These are phyloP conservation scores for Pyricularia grisea DNA, from an alignment of 2,329 filamentous ascomycete species.

Conservation along the genomic window DNA sequence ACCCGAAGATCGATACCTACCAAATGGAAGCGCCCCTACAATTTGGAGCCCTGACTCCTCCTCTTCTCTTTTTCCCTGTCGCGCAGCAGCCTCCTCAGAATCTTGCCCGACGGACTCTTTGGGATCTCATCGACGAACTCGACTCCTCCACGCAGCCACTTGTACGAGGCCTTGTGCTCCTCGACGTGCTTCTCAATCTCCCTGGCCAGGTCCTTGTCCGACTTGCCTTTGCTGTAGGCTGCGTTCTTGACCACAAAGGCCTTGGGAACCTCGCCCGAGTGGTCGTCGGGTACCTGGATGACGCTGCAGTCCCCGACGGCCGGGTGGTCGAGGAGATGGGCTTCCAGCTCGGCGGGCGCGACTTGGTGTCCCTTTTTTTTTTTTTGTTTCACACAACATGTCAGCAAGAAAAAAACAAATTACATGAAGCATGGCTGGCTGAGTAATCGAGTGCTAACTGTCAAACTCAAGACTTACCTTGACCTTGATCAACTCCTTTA, in stretches of 20 bases:
- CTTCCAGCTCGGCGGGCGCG: constrained; percentile 74
- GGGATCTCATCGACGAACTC: constrained; percentile 59
- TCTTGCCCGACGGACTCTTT: constrained; percentile 68
- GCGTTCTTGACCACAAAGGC: constrained; percentile 52
- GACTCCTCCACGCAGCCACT: constrained; percentile 54
- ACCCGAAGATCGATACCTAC: no score
- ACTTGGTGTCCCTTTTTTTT: constrained; percentile 58
- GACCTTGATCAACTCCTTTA: constrained; percentile 41
- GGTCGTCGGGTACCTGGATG: constrained; percentile 58
- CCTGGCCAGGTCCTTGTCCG: constrained; percentile 43
- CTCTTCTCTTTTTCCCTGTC: constrained; percentile 65
- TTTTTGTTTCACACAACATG: constrained; percentile 8
- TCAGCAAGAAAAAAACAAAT: not conserved
- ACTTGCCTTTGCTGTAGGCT: constrained; percentile 15
- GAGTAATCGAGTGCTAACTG: no score
- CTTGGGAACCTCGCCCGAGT: constrained; percentile 55
- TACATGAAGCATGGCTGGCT: no score
- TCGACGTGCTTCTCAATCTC: constrained; percentile 52
- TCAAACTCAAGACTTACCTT: constrained; percentile 26
- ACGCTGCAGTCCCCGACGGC: constrained; percentile 72
- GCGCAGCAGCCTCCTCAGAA: constrained; percentile 57
- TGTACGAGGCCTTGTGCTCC: constrained; percentile 58
- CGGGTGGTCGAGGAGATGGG: constrained; percentile 65
- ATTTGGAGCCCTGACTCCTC: constrained; percentile 53
- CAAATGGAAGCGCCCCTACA: constrained; percentile 32